Base-by-base conservation (phyloP, 2,329 filamentous ascomycete species). In the Metarhizium robertsii region DNA sequence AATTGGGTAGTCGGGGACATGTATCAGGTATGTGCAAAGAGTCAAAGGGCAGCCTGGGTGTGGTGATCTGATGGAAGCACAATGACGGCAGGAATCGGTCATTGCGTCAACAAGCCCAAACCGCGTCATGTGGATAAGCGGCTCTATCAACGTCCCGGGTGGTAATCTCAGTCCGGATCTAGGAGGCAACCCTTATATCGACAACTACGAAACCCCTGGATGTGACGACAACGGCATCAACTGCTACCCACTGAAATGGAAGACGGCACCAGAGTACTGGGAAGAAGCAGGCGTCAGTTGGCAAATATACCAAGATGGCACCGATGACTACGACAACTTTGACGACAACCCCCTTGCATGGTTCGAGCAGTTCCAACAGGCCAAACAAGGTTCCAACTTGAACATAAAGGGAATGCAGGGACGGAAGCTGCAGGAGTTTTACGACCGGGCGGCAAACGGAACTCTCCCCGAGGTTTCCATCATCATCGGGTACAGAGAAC, bases 401-500 rank as follows among this genome's bases (percentile, higher is more conserved):
- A 56, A 55, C 6, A 20, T 45, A 2, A 60, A 56, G 10, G 59
- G 59, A 32, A 69, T 79, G 60, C 69, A 74, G 1, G 78, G 71
- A 53, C 63, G 73, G 16, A 73, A 75, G 11, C 66, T 81, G 0
- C 69, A 76, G 10, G 62, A 70, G 5, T 81, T 82, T 64, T 79
- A 77, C 59, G 62, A 71, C 0, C 72, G 73, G 32, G 78, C 77
- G 10, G 71, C 71, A n/a, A 70, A 73, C 25, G 78, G 78, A 8
- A 76, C 71, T 3, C 68, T 82, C 3, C 79, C 79, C 1, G 71
- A 75, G 54, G 65, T 81, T 55, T 75, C 71, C 60, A 79, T 75
- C 64, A 75, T 80, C 50, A 70, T 81, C 51, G 78, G 77, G 2
- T 77, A 77, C 0, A 76, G 76, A n/a, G 79, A 81, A 62, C 77